Base-by-base conservation (phyloP, 768 basidiomycete genomes). In the Panellus pusillus region DNA sequence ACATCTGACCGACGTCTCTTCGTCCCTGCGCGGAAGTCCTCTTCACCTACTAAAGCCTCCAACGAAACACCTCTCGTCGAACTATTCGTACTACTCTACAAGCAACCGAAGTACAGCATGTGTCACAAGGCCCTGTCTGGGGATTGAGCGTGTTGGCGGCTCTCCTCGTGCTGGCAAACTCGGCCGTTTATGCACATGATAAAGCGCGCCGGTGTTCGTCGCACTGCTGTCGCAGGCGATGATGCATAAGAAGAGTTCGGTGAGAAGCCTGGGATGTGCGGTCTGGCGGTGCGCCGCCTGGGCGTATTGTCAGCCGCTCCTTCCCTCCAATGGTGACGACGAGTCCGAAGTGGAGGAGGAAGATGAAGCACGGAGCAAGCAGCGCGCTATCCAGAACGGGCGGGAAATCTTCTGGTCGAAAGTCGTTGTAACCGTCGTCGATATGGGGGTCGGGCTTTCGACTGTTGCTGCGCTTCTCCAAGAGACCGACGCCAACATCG, bases 111-210 rank as follows among this genome's bases (percentile, higher is more conserved):
- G 84, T 84, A 2, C 66, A 69, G 6, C 79, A 85, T 55, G 79
- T 79, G 8, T 86, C 88, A 1, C 85, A 90, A 62, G 88, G 89
- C 1, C 89, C 91, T 9, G 83, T 87, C 1, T 92, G 91, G 91
- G 84, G 79, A 6, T 72, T 89, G 49, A 79, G 79, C 54, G 84
- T 90, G 29, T 70, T 91, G 2, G 82, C 85, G 0, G 75, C 77
- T 55, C 70, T 91, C 47, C 74, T 89, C 42, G 81, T 86, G 36
- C 71, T 92, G n/a, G 74, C 89, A 3, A 81, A 86, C 1, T 77
- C 84, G 3, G 70, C 71, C 3, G 69, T 87, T 19, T 80, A 69
- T 54, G 71, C 73, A 35, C 73, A 81, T 50, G 49, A 63, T 29
- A 72, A 72, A 44, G 65, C 81, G 18, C 74, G 74, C 31, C 74